These are phyloP conservation scores for Tricholoma hemisulphureum DNA, from an alignment of 768 basidiomycete species.

Conservation along the genomic window DNA sequence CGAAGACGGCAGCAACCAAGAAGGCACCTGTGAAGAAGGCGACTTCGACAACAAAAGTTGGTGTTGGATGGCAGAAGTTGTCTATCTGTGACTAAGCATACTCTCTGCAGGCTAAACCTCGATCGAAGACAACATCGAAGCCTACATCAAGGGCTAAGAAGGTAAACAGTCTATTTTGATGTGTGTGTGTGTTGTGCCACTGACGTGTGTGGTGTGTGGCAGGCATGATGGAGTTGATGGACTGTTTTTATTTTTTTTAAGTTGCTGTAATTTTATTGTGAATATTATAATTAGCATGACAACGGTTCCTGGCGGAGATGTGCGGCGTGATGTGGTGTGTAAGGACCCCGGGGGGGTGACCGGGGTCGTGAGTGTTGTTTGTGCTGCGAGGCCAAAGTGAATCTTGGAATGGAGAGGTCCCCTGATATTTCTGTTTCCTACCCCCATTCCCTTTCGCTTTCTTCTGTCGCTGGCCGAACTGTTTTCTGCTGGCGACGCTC, in stretches of 20 bases:
- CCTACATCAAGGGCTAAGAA: constrained; percentile 31
- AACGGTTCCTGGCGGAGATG: constrained; percentile 29
- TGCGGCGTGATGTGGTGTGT: constrained; percentile 15
- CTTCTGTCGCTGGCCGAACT: constrained; percentile 27
- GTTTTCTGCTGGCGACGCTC: constrained; percentile 4
- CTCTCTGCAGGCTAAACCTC: constrained; percentile 27
- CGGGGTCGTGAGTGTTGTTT: constrained; percentile 2
- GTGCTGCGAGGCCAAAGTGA: too few species aligned
- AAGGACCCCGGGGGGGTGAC: constrained; percentile 23
- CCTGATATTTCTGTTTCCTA: constrained; percentile 28
- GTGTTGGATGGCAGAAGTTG: constrained; percentile 6
- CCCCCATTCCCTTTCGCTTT: constrained; percentile 15
- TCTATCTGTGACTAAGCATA: neutral
- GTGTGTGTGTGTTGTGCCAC: constrained; percentile 2
- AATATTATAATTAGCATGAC: too few species aligned
- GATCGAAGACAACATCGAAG: constrained; percentile 27
- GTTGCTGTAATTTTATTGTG: constrained; percentile 23
- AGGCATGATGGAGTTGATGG: neutral
- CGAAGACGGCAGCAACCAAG: constrained; percentile 37
- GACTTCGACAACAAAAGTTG: constrained; percentile 30
- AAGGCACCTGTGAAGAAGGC: constrained; percentile 37
- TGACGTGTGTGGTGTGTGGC: neutral
- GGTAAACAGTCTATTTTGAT: constrained; percentile 20
- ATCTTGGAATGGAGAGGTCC: too few species aligned
- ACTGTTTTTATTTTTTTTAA: constrained; percentile 6